phyloP scores from a whole-genome alignment of 1,284 basidiomycete species.

The Entoloma clypeatum region DNA sequence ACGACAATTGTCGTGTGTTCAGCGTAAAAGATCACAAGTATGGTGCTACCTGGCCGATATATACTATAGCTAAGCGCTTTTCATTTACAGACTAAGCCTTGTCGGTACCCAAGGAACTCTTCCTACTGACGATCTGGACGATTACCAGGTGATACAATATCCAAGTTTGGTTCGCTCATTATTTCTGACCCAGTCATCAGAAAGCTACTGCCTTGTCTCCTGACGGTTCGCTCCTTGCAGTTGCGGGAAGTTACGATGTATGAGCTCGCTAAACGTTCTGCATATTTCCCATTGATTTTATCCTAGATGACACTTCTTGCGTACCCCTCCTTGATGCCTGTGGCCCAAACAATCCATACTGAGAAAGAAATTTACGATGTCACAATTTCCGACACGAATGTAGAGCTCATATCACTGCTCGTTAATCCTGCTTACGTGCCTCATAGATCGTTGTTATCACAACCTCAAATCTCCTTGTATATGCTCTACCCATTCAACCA shows the following conservation, averaged over 20 bases:
- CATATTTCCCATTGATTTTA: constrained; percentile 10
- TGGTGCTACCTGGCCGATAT: constrained; percentile 16
- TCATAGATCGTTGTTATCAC: constrained; percentile 63
- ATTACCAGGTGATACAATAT: constrained; percentile 68
- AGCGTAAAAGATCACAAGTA: constrained; percentile 58
- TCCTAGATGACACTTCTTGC: constrained; percentile 63
- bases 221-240: constrained; percentile 54
- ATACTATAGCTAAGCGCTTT: neutral
- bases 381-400: constrained; percentile 51
- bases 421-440: constrained; percentile 1
- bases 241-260: constrained; percentile 65
- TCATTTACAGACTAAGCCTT: constrained; percentile 47
- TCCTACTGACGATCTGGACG: constrained; percentile 54
- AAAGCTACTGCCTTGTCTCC: constrained; percentile 77
- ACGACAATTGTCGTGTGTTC: constrained; percentile 82
- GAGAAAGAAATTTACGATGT: constrained; percentile 76
- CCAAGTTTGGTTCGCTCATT: neutral
- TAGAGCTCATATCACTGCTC: constrained; percentile 14
- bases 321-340: constrained; percentile 60
- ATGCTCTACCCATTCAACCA: constrained; percentile 42
- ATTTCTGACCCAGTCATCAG: constrained; percentile 35
- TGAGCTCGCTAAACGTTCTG: constrained; percentile 20
- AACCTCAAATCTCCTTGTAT: constrained; percentile 59
- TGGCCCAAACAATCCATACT: constrained; percentile 45
- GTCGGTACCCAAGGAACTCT: constrained; percentile 62